Evolutionary conservation across 495 filamentous ascomycete species (phyloP), one percentile per base, ranked within the genome.

Genomic region (Hyaloscypha bicolor): DNA sequence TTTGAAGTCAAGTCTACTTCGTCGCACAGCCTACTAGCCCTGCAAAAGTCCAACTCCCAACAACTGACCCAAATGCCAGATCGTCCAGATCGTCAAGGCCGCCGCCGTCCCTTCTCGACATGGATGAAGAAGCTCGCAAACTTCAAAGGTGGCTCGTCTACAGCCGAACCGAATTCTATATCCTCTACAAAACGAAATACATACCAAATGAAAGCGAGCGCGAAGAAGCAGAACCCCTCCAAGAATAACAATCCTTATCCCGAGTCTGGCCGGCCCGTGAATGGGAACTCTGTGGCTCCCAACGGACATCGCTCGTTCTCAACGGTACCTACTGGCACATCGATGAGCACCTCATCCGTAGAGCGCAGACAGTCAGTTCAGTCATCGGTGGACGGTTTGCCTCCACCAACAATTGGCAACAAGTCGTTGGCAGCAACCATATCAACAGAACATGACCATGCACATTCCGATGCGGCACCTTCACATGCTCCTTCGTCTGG

Each of bases 61-160:
- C 52, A 61, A 45, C 69, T 74, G 57, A 74, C 56, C 56, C 29
- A 55, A 37, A 70, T 70, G 69, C 33, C 55, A 72, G 55, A 65
- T 57, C 76, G 78, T 61, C 62, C 76, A 73, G 82, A 77, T 63
- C 83, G 83, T 37, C 65, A 72, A 45, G 79, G 78, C 52, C 90
- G 93, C 62, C 90, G 93, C 60, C 88, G 90, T 59, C 94, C 94
- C 6, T 97, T 99, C 77, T 87, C 94, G 29, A 90, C 86, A 53
- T 93, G 94, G 90, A 92, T 99, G 88, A 97, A 94, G 83, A 93
- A 94, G 68, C 86, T 99, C 32, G 88, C 93, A 35, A 95, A 87
- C 74, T 85, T 97, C 68, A 97, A 94, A 76, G 83, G 77, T 67
- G 84, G 83, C 9, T 70, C 69, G 12, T 68, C 69, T 61, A 30